These are phyloP conservation scores for Talaromyces piceae DNA, from an alignment of 2,329 filamentous ascomycete species.

Conservation along the genomic window DNA sequence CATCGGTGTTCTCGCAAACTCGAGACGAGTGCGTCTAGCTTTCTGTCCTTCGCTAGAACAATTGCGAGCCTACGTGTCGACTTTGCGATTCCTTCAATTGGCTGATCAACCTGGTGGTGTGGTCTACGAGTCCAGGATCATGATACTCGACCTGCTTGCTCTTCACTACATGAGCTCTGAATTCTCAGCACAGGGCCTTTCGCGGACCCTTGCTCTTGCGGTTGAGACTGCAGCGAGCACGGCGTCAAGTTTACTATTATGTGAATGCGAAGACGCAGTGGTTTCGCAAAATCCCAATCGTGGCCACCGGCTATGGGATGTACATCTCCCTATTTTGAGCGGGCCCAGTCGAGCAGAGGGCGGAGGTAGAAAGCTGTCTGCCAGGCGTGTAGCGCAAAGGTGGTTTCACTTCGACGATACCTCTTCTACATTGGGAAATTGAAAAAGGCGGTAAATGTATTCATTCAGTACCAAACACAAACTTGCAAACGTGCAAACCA, in stretches of 20 bases:
- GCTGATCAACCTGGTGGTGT: not conserved
- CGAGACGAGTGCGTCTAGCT: constrained; percentile 59
- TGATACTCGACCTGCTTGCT: constrained; percentile 36
- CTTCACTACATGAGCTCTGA: constrained; percentile 38
- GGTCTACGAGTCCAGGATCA: constrained; percentile 16
- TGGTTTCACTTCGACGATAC: constrained; percentile 57
- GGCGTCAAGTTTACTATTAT: constrained; percentile 29
- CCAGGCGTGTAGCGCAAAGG: constrained; percentile 51
- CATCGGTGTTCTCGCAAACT: constrained; percentile 60
- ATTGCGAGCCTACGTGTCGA: constrained; percentile 67
- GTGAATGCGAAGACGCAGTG: constrained; percentile 32
- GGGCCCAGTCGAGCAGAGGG: constrained; percentile 45
- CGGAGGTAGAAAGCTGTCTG: constrained; percentile 51
- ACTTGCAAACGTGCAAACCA: constrained; percentile 21
- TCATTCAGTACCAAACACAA: constrained; percentile 15
- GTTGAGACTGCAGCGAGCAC: constrained; percentile 30
- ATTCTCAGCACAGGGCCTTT: constrained; percentile 43
- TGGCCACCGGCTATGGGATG: constrained; percentile 36
- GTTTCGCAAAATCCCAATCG: constrained; percentile 22
- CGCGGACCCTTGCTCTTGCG: constrained; percentile 34
- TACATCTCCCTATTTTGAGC: constrained; percentile 56
- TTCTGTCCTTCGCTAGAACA: constrained; percentile 72
- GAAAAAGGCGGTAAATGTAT: not conserved
- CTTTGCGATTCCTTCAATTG: constrained; percentile 17
- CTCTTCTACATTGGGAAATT: constrained; percentile 14